These are phyloP conservation scores for Lactarius quietus DNA, from an alignment of 768 basidiomycete species.

Conservation along the genomic window DNA sequence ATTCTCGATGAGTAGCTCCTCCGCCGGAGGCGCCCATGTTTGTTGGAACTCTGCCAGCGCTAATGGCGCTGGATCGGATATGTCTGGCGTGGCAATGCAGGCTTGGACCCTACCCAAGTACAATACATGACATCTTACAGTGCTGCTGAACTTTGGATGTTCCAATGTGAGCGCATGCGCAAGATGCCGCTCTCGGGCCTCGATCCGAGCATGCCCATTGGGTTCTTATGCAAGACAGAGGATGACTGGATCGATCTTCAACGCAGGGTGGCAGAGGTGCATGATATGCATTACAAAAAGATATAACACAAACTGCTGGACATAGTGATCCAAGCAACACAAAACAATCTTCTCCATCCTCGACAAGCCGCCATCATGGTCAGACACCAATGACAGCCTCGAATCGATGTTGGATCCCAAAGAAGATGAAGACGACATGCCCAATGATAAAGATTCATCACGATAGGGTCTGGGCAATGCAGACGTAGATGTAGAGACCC, in stretches of 20 bases:
- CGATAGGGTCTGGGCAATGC: too few species aligned
- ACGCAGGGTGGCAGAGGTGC: too few species aligned
- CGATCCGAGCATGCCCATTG: conserved; percentile 96
- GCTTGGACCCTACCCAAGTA: too few species aligned
- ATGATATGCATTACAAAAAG: conserved; percentile 45
- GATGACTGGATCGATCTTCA: conserved; percentile 83
- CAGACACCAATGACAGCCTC: conserved; percentile 68
- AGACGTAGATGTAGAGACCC: too few species aligned
- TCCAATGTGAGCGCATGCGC: too few species aligned
- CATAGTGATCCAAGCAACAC: conserved; percentile 42
- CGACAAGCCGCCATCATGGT: conserved; percentile 85
- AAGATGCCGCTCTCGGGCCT: too few species aligned
- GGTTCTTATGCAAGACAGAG: conserved; percentile 83
- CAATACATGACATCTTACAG: too few species aligned
- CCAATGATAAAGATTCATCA: too few species aligned
- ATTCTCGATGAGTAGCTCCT: conserved; percentile 44
- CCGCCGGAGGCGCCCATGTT: conserved; percentile 32
- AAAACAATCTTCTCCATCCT: conserved; percentile 82
- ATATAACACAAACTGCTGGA: background rate
- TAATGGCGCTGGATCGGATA: too few species aligned
- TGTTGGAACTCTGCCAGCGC: conserved; percentile 37
- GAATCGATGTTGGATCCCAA: conserved; percentile 80
- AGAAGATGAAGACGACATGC: conserved; percentile 59
- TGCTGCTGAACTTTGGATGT: too few species aligned
- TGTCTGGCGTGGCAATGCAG: too few species aligned